Percentiles rank a stretch among this genome's conserved stretches.
Conservation (phyloP, 495 filamentous ascomycete species). For the Talaromyces ruber region DNA sequence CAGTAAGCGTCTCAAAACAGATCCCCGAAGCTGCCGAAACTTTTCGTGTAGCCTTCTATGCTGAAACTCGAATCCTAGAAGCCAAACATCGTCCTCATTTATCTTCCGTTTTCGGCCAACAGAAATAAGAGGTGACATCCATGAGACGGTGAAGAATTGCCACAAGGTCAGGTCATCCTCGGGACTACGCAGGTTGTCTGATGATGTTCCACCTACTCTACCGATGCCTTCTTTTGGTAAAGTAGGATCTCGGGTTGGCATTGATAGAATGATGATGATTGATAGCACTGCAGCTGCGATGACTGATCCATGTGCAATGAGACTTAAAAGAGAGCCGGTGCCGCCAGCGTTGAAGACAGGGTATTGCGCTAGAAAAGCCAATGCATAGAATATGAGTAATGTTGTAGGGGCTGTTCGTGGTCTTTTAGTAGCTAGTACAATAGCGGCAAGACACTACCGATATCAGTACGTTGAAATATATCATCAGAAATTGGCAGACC, state of each 20-base stretch:
- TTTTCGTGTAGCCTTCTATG: conserved; percentile 59
- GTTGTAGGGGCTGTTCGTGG: conserved; percentile 35
- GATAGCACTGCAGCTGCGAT: conserved; percentile 31
- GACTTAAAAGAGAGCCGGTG: conserved; percentile 22
- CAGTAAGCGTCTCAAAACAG: conserved; percentile 58
- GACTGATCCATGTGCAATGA: conserved; percentile 28
- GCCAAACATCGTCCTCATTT: conserved; percentile 73
- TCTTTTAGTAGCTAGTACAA: conserved; percentile 38
- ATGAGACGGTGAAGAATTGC: conserved; percentile 78
- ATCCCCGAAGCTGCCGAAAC: conserved; percentile 65
- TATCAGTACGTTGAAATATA: neutral
- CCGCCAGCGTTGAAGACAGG: conserved; percentile 24
- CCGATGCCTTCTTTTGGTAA: conserved; percentile 55
- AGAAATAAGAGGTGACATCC: conserved; percentile 67
- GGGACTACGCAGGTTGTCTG: conserved; percentile 58
- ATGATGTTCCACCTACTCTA: conserved; percentile 46
- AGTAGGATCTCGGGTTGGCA: conserved; percentile 60
- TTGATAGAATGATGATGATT: conserved; percentile 49
- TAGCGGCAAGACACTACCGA: conserved; percentile 28
- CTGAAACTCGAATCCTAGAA: conserved; percentile 65
- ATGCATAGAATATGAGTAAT: conserved; percentile 23
- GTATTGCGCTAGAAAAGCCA: conserved; percentile 31
- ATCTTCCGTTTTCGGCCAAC: conserved; percentile 53
- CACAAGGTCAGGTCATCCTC: conserved; percentile 72
- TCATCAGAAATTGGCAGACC: conserved; percentile 7